Base-by-base conservation (phyloP, 768 basidiomycete species). In the Hysterangium stoloniferum region DNA sequence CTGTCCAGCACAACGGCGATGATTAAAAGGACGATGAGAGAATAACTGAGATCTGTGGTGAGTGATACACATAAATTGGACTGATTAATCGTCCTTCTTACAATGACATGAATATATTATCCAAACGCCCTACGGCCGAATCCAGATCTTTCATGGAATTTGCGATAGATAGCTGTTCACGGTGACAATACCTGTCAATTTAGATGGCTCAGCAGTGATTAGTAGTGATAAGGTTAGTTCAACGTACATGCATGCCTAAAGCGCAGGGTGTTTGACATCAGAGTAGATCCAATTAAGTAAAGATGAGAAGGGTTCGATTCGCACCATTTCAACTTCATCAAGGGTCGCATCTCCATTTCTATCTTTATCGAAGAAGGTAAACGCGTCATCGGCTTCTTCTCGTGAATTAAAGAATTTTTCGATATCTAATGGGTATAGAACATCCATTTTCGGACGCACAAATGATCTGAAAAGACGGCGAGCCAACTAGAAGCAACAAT, bases 101-200 rank as follows among this genome's bases (percentile, higher is more conserved):
- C 20, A 93, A 62, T 45, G 76, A 77, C 82, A 94, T 87, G 56
- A 93, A 71, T 57, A 94, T 92, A 57, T 86, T 83, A 65, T 93
- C 89, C 58, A 94, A 67, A 24, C 86, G 74, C 15, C 87, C 82
- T 12, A 94, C 90, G 4, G 92, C 92, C 45, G 85, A 88, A 64
- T 94, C 92, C 43, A 94, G 69, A 65, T 94, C 89, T 37, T 80
- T 75, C 90, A 96, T 89, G 4, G 83, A 86, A 61, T 84, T 82
- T 54, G 87, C 83, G 37, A 96, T 78, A 17, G 84, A 83, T 33
- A 90, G 67, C 52, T 91, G 81, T 61, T 96, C 92, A 27, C 89
- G 77, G 61, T 94, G 91, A 52, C 89, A 76, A 34, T 88, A 84
- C 64, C 86, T 83, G 49, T 48, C 57, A 52, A 54, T 45, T 34